Base-by-base conservation (phyloP, 192 early-diverging fungal species). In the Coemansia sp. region DNA sequence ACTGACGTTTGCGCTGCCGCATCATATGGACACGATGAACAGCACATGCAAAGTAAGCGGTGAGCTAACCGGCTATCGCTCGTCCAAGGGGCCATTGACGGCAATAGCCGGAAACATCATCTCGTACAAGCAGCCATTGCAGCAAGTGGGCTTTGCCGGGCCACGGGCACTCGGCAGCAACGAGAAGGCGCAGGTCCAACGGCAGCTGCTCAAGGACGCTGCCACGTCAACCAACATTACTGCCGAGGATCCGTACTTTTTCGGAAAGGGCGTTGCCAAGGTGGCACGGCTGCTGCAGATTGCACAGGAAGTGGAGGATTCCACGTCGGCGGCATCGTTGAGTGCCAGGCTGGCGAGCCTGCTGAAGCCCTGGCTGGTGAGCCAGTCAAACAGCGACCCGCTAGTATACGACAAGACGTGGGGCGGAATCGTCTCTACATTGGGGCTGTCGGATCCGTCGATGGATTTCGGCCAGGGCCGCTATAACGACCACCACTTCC, bases 401-500 rank as follows among this genome's bases (percentile, higher is more conserved):
- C 66, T 81, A 5, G 59, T 63, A 3, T 81, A 81, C 44, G 82
- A 83, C 56, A 30, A 41, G 1, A 55, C 56, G 5, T 83, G 82
- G 82, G 74, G 74, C 30, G 82, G 82, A 34, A 44, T 83, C 14
- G 66, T 79, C 18, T 68, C 69, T 10, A 58, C 41, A 0, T 37
- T 51, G 31, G 79, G 80, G 11, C 54, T 69, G 6, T 50, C 21
- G 2, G 72, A 76, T 23, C 17, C 58, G 1, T 41, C 56, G 8
- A 65, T 64, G 0, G 82, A 81, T 31, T 83, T 76, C 49, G 82
- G 82, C 40, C 81, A 83, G 53, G 82, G 76, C 45, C 49, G 64
- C 17, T 83, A 83, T 60, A 83, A 83, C 62, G 82, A 83, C 55
- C 82, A 83, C 58, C 82, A 83, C 57, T 83, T 81, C 69, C 82